phyloP scores from a whole-genome alignment of 257 asterid genomes.

The Solanum megistacrolobum region DNA sequence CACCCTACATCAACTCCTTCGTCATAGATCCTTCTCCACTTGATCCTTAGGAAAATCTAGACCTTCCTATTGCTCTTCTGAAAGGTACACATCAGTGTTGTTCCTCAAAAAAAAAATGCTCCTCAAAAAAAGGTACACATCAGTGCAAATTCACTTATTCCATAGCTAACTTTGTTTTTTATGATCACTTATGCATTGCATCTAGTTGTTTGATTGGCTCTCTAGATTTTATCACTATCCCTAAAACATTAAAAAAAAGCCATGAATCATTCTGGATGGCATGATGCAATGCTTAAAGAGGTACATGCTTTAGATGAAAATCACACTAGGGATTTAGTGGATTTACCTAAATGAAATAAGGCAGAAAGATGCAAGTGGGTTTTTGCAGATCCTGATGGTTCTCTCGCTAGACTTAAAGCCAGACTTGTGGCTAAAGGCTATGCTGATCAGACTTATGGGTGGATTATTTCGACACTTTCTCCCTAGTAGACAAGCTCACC shows the following conservation, averaged over 20 bases:
- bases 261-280: not conserved
- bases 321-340: not conserved
- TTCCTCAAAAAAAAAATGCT: not conserved
- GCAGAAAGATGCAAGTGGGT: not conserved
- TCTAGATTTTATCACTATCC: not conserved
- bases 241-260: not conserved
- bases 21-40: not conserved
- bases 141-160: not conserved
- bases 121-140: too few species aligned
- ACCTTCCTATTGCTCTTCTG: not conserved
- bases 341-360: not conserved
- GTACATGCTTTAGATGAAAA: not conserved
- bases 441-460: not conserved
- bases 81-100: not conserved
- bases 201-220: not conserved
- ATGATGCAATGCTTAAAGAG: not conserved
- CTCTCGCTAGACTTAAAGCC: not conserved
- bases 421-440: not conserved
- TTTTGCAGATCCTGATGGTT: not conserved
- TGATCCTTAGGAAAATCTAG: not conserved
- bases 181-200: not conserved
- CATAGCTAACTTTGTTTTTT: not conserved
- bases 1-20: not conserved
- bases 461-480: not conserved
- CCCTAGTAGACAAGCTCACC: not conserved